These are phyloP conservation scores for Parmales sp. DNA, from an alignment of 108 stramenopile species.

Conservation along the genomic window DNA sequence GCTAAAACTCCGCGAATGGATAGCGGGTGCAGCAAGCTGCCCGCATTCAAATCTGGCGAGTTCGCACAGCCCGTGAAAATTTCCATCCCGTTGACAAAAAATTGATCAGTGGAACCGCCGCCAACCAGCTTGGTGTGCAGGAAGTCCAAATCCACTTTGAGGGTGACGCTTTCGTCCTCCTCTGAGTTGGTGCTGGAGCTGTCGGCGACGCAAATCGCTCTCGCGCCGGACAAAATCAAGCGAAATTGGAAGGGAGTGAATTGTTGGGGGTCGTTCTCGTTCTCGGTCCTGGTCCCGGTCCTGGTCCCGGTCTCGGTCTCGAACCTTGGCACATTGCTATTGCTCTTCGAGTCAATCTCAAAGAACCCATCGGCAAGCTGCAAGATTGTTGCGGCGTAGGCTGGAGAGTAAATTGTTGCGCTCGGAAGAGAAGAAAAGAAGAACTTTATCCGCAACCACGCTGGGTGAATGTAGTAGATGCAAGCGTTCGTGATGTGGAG, in stretches of 20 bases:
- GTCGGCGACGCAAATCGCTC: slow-evolving; percentile 34
- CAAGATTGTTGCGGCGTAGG: neutral
- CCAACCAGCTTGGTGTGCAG: slow-evolving; percentile 20
- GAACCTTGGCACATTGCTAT: too few species aligned
- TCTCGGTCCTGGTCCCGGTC: too few species aligned
- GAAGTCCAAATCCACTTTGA: slow-evolving; percentile 42
- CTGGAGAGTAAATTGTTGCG: slow-evolving; percentile 1
- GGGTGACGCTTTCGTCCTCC: slow-evolving; percentile 21
- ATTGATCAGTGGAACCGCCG: slow-evolving; percentile 4
- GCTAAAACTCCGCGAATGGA: neutral
- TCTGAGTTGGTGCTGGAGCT: neutral
- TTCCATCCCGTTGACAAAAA: slow-evolving; percentile 17
- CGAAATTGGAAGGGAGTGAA: slow-evolving; percentile 35
- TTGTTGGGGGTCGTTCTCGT: too few species aligned
- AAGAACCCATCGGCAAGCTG: neutral
- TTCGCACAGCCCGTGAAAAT: slow-evolving; percentile 15
- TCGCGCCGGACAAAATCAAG: slow-evolving; percentile 36
- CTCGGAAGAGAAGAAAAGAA: slow-evolving; percentile 42
- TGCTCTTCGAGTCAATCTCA: neutral
- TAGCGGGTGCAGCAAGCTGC: neutral
- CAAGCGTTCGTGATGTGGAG: slow-evolving; percentile 41
- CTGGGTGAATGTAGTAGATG: slow-evolving; percentile 44
- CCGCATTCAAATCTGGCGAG: too few species aligned
- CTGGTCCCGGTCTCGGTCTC: too few species aligned
- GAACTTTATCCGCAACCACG: slow-evolving; percentile 33